These are phyloP conservation scores for Nemania sp. DNA, from an alignment of 2,329 filamentous ascomycete genomes.

Conservation along the genomic window DNA sequence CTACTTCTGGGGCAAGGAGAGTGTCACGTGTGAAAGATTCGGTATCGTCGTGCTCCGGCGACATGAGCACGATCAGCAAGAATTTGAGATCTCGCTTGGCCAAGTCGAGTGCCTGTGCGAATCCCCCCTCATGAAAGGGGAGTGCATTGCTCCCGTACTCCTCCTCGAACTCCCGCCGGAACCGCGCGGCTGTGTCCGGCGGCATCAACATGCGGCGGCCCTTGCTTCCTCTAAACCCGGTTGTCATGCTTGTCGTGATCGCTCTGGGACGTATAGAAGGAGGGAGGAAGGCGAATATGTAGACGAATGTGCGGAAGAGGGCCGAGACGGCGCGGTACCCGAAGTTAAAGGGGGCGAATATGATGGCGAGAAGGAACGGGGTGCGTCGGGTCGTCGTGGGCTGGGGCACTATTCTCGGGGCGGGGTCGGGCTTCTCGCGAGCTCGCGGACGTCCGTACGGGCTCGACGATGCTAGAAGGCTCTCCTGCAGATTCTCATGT, in stretches of 20 bases:
- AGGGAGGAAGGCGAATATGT: conserved; percentile 84
- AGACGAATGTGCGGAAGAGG: conserved; percentile 78
- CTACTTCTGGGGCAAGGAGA: conserved; percentile 79
- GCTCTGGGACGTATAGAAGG: conserved; percentile 68
- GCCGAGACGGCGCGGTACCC: conserved; percentile 78
- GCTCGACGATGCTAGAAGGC: conserved; percentile 58
- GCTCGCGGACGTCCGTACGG: conserved; percentile 51
- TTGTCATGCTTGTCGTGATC: conserved; percentile 65
- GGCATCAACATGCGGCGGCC: conserved; percentile 83
- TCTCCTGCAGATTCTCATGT: conserved; percentile 80
- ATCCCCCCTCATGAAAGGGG: conserved; percentile 87
- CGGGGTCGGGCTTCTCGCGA: conserved; percentile 68
- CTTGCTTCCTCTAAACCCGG: conserved; percentile 69
- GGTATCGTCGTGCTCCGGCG: conserved; percentile 95
- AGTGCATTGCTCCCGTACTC: conserved; percentile 81
- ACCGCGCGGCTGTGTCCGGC: conserved; percentile 86
- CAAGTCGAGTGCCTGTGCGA: conserved; percentile 89
- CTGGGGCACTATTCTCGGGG: conserved; percentile 86
- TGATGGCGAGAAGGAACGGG: conserved; percentile 79
- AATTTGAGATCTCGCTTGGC: conserved; percentile 94
- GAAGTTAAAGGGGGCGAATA: conserved; percentile 85
- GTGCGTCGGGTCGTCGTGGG: conserved; percentile 75
- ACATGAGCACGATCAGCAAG: conserved; percentile 86
- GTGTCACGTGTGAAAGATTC: conserved; percentile 84
- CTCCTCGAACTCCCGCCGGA: conserved; percentile 94